phyloP scores from a whole-genome alignment of 768 basidiomycete species.

The Lactarius indigo region DNA sequence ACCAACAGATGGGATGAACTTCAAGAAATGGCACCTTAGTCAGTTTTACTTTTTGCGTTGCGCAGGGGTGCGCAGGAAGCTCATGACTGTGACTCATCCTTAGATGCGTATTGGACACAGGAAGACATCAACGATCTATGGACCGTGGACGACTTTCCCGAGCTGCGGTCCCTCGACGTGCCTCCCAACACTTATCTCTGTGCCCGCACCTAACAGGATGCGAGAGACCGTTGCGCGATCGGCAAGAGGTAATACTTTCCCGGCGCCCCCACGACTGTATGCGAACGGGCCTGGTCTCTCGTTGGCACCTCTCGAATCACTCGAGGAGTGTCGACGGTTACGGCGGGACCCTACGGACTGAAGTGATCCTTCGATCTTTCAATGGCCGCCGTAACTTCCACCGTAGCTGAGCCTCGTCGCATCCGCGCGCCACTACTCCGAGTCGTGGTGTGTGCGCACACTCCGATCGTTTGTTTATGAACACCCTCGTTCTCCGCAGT shows the following conservation, averaged over 20 bases:
- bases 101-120: constrained; percentile 77
- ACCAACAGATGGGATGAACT: constrained; percentile 27
- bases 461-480: not conserved
- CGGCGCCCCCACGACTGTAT: not conserved
- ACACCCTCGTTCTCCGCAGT: not conserved
- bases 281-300: constrained; percentile 6
- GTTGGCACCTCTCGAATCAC: constrained; percentile 19
- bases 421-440: not conserved
- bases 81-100: not conserved
- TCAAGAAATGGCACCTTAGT: constrained; percentile 40
- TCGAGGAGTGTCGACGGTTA: constrained; percentile 17
- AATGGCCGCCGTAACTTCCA: not conserved
- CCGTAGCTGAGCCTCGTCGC: not conserved
- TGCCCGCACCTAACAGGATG: constrained; percentile 44
- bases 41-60: constrained; percentile 17
- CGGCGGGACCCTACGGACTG: constrained; percentile 19
- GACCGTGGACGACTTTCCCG: constrained; percentile 57
- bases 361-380: constrained; percentile 18
- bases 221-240: constrained; percentile 25
- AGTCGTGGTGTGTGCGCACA: not conserved
- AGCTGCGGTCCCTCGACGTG: constrained; percentile 49
- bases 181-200: constrained; percentile 62
- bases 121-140: constrained; percentile 53
- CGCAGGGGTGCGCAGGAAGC: not conserved
- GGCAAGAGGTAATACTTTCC: not conserved